A percentile compares a stretch with the other conserved stretches of the same genome.
phyloP scores from a whole-genome alignment of 371 early-diverging fungal genomes.

The Syncephalastrum sp. region DNA sequence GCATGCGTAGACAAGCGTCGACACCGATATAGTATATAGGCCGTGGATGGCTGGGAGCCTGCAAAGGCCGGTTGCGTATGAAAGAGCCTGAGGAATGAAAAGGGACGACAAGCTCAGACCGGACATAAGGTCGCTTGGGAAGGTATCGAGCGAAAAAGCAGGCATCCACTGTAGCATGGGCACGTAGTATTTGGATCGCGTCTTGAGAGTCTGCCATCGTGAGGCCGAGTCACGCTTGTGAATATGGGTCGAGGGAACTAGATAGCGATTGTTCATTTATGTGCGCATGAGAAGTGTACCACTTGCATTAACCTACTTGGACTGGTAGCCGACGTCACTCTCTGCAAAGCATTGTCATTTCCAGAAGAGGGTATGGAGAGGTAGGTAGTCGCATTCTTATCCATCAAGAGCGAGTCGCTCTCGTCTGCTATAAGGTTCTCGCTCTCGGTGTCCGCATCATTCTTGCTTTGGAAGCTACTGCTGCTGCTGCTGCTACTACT shows the following conservation, averaged over 20 bases:
- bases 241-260: conserved; percentile 8
- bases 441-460: neutral
- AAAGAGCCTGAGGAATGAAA: conserved; percentile 82
- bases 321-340: neutral
- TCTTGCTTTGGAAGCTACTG: conserved; percentile 6
- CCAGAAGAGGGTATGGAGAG: no score
- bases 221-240: conserved; percentile 4
- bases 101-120: conserved; percentile 81
- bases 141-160: conserved; percentile 48
- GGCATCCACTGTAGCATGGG: conserved; percentile 87
- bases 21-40: conserved; percentile 74
- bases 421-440: neutral
- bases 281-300: neutral
- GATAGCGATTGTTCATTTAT: neutral
- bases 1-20: conserved; percentile 74
- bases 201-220: conserved; percentile 21
- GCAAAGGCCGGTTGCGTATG: conserved; percentile 66
- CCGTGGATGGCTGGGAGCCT: conserved; percentile 77
- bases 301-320: conserved; percentile 7
- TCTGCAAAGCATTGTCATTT: no score
- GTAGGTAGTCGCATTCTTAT: no score
- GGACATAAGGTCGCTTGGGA: conserved; percentile 65
- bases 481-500: neutral
- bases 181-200: conserved; percentile 76
- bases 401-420: no score